Evolutionary conservation across 441 rosid genomes (phyloP).

Genomic region (Populus trichocarpa): DNA sequence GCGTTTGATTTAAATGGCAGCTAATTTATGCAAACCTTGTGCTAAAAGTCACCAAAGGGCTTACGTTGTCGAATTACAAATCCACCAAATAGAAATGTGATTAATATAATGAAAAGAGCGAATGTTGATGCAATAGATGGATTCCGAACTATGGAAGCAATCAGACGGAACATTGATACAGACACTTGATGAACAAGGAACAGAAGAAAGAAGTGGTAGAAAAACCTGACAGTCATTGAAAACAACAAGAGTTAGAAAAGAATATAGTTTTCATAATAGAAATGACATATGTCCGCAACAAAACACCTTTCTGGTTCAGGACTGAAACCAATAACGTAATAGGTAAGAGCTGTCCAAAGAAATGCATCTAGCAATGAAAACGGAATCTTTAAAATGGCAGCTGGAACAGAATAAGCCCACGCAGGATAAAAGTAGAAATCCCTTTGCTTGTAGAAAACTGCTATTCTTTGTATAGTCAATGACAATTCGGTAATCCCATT

Average conservation of each 20-base stretch:
- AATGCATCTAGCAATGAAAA: constrained; percentile 25
- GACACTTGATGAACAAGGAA: constrained; percentile 24
- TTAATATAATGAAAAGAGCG: constrained; percentile 1
- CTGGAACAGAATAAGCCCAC: constrained; percentile 28
- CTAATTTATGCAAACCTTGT: neutral
- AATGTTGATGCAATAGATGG: constrained; percentile 21
- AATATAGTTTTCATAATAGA: neutral
- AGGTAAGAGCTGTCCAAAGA: constrained; percentile 31
- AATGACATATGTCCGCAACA: neutral
- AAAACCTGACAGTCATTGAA: constrained; percentile 18
- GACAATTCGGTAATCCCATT: constrained; percentile 22
- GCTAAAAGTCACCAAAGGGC: neutral
- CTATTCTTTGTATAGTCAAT: constrained; percentile 17
- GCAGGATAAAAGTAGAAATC: constrained; percentile 36
- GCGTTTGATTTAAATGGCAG: neutral
- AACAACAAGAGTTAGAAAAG: neutral
- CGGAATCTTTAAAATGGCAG: constrained; percentile 26
- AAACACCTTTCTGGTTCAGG: constrained; percentile 27
- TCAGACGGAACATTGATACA: constrained; percentile 25
- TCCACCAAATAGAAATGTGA: constrained; percentile 33
- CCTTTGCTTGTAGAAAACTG: constrained; percentile 28
- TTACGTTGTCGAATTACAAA: constrained; percentile 35
- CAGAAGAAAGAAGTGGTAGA: constrained; percentile 25
- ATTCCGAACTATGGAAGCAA: constrained; percentile 26
- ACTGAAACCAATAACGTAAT: constrained; percentile 31